phyloP scores from a whole-genome alignment of 2,329 filamentous ascomycete genomes.

The Incumbomyces delicatus region DNA sequence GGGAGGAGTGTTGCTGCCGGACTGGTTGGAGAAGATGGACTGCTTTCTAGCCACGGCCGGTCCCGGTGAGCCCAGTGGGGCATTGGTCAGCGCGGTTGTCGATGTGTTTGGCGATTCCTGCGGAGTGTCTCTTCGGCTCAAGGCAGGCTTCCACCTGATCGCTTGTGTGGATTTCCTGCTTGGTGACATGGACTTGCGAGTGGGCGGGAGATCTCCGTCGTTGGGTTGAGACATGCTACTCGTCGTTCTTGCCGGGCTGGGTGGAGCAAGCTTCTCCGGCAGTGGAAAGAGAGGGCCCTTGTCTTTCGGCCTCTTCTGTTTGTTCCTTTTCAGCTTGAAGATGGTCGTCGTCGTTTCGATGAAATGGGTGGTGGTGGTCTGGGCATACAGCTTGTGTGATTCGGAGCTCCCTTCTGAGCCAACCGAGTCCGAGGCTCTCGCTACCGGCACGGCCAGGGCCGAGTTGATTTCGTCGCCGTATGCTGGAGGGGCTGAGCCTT shows the following conservation, averaged over 20 bases:
- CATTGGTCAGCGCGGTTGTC: constrained; percentile 40
- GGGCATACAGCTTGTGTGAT: constrained; percentile 52
- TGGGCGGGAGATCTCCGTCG: constrained; percentile 29
- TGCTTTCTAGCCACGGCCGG: constrained; percentile 47
- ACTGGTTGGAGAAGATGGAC: constrained; percentile 57
- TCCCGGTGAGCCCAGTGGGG: constrained; percentile 34
- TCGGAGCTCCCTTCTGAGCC: constrained; percentile 75
- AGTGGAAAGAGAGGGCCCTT: constrained; percentile 75
- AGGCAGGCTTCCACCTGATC: constrained; percentile 14
- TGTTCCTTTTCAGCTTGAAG: constrained; percentile 57
- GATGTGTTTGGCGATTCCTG: constrained; percentile 43
- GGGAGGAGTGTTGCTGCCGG: constrained; percentile 45
- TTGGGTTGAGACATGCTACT: constrained; percentile 29
- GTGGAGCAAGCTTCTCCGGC: constrained; percentile 58
- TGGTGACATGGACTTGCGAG: constrained; percentile 19
- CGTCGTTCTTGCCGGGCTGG: constrained; percentile 31
- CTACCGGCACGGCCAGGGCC: constrained; percentile 53
- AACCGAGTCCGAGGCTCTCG: constrained; percentile 73
- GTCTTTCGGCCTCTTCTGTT: constrained; percentile 51
- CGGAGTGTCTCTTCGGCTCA: constrained; percentile 24
- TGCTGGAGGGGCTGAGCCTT: constrained; percentile 38
- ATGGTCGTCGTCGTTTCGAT: constrained; percentile 59
- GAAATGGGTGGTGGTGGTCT: constrained; percentile 54
- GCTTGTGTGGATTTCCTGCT: constrained; percentile 17
- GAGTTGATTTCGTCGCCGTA: constrained; percentile 54